Evolutionary conservation across 176 grass and related monocot species (phyloP).

Genomic region (Zoysia pacifica): DNA sequence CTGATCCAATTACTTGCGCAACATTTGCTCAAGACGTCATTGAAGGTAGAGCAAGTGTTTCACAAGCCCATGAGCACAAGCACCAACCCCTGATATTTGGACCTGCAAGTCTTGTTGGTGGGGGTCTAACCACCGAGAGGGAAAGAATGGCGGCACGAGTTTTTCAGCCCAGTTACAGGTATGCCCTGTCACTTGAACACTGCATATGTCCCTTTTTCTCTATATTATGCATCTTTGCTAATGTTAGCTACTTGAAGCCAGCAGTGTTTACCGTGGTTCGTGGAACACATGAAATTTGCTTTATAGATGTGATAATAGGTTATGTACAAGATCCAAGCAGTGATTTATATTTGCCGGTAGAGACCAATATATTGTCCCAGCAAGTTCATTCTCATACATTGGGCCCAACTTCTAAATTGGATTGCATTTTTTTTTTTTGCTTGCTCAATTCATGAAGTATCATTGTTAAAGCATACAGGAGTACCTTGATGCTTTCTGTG

Average conservation of each 20-base stretch:
- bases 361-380: background rate
- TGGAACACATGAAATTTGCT: background rate
- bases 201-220: background rate
- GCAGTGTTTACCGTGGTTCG: too few relatives aligned
- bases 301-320: background rate
- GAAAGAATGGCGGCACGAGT: conserved; percentile 83
- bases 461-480: background rate
- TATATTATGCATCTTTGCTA: background rate
- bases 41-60: conserved; percentile 85
- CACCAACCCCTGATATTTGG: conserved; percentile 97
- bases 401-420: background rate
- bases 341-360: background rate
- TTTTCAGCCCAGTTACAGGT: conserved; percentile 96
- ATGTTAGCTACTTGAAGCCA: background rate
- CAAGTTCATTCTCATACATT: background rate
- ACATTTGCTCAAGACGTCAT: conserved; percentile 97
- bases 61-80: conserved; percentile 87
- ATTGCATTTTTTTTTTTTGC: background rate
- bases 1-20: conserved; percentile 90
- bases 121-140: conserved; percentile 68
- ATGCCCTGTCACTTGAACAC: background rate
- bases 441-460: background rate
- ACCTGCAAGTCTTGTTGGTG: conserved; percentile 76
- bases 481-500: background rate
- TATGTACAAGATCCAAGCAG: background rate